phyloP scores from a whole-genome alignment of 2,329 filamentous ascomycete species.

The Arthroderma uncinatum region DNA sequence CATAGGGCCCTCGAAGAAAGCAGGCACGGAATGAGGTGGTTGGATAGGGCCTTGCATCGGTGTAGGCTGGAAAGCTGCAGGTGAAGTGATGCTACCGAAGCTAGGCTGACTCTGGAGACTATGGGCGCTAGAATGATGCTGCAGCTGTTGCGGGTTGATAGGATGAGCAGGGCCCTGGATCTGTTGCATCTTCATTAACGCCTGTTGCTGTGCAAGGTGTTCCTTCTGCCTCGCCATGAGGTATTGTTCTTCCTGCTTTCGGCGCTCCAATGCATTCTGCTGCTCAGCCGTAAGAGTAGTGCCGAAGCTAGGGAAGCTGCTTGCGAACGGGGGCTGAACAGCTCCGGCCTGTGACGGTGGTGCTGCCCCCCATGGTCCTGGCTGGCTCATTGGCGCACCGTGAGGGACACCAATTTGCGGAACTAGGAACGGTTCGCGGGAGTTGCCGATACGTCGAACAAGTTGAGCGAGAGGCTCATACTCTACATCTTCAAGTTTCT shows the following conservation, averaged over 20 bases:
- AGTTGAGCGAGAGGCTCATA: conserved; percentile 93
- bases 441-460: conserved; percentile 92
- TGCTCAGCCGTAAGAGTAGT: conserved; percentile 94
- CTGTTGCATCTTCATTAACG: conserved; percentile 61
- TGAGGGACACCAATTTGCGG: conserved; percentile 94
- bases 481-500: conserved; percentile 84
- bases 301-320: conserved; percentile 90
- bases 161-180: conserved; percentile 45
- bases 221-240: conserved; percentile 94
- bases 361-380: conserved; percentile 40
- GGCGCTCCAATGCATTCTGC: conserved; percentile 88
- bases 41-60: conserved; percentile 49
- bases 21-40: conserved; percentile 45
- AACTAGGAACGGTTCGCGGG: conserved; percentile 90
- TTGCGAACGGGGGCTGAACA: conserved; percentile 78
- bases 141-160: conserved; percentile 53
- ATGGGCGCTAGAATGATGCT: conserved; percentile 90
- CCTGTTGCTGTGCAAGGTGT: conserved; percentile 76
- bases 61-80: conserved; percentile 56
- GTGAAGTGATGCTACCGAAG: conserved; percentile 89
- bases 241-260: conserved; percentile 97
- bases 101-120: conserved; percentile 95
- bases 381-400: conserved; percentile 52
- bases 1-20: conserved; percentile 56
- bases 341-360: conserved; percentile 45